Evolutionary conservation across 306 rosid species (phyloP), one percentile per base, ranked within the genome.

Genomic region (Fragaria iinumae): DNA sequence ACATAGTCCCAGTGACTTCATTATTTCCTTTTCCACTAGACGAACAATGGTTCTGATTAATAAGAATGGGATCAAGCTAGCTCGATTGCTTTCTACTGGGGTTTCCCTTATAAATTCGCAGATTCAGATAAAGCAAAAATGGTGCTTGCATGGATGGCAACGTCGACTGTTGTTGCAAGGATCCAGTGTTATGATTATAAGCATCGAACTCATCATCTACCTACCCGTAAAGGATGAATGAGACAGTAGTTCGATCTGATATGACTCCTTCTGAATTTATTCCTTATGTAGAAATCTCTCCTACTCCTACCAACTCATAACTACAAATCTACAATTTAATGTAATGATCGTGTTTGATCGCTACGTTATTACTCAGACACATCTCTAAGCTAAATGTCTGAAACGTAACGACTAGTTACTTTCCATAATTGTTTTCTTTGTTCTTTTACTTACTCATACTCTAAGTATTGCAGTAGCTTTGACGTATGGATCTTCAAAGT

Each of bases 81-180:
- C 36, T 32, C 36, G 36, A 3, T 32, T 43, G 49, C 14, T 45
- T 38, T 38, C 5, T 11, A 2, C 10, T 45, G 49, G 49, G 49
- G 3, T 3, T 45, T 45, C 13, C 49, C 49, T 45, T 38, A 1
- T 32, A 5, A 38, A 38, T 11, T 59, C 18, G 13, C 64, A 23
- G 5, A 23, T 3, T 23, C 8, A 23, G 4, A 4, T 3, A 59
- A 59, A 59, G 65, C 65, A 25, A 25, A 32, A 23, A 11, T 59
- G 65, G 65, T 25, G 65, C 65, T 59, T 25, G 36, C 65, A 59
- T 59, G 65, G 65, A 59, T 59, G 65, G 65, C 65, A 59, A 59
- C 65, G 13, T 11, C 17, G 8, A 59, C 18, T 59, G 65, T 27
- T 59, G 65, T 13, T 25, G 38, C 2, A 5, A 25, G 7, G 36